phyloP scores from a whole-genome alignment of 1,284 basidiomycete species.

The Sanghuangporus baumii region DNA sequence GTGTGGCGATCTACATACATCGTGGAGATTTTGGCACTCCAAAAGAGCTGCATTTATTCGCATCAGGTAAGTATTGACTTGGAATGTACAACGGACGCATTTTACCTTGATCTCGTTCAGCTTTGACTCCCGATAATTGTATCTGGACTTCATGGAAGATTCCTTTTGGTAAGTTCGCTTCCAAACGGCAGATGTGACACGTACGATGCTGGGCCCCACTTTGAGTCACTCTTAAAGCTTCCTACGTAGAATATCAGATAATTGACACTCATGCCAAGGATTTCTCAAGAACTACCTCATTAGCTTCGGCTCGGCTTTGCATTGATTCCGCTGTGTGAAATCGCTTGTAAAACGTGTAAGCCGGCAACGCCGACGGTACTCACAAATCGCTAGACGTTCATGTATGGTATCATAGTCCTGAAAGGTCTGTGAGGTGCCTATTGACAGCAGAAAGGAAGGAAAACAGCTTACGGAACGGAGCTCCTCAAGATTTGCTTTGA shows the following conservation, averaged over 20 bases:
- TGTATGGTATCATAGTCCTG: slow-evolving; percentile 1
- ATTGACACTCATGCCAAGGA: background rate
- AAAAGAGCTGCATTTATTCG: background rate
- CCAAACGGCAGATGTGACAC: background rate
- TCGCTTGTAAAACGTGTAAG: background rate
- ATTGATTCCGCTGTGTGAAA: background rate
- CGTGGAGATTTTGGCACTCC: slow-evolving; percentile 4
- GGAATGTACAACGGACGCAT: background rate
- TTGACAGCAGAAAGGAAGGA: background rate
- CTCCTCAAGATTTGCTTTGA: background rate
- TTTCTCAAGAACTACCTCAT: background rate
- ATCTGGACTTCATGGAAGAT: background rate
- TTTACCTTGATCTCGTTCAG: background rate
- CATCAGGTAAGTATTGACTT: background rate
- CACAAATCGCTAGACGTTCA: background rate
- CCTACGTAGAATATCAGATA: background rate
- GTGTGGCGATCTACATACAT: background rate
- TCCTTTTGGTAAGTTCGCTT: background rate
- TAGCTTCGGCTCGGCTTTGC: background rate
- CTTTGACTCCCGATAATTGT: background rate
- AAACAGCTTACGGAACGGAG: background rate
- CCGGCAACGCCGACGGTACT: background rate
- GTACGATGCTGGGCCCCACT: background rate
- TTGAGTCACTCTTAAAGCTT: background rate
- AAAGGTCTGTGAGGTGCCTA: background rate